phyloP scores from a whole-genome alignment of 179 eudicot species.

The Silene noctiflora region DNA sequence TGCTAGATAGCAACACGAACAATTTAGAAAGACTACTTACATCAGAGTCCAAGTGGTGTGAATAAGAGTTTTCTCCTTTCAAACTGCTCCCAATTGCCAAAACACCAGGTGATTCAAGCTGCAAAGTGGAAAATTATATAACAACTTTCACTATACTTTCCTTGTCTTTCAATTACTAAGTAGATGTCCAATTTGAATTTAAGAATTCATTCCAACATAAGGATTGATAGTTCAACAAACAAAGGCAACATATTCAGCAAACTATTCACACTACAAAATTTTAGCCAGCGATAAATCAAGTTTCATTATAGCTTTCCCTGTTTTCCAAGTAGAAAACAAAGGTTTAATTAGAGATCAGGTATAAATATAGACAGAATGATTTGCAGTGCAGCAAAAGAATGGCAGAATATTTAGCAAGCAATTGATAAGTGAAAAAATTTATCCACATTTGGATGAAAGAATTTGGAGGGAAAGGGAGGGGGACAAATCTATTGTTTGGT shows the following conservation, averaged over 20 bases:
- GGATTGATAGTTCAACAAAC: not conserved
- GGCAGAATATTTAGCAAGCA: too few species aligned
- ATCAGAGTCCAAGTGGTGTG: constrained; percentile 98
- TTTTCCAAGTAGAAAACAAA: too few species aligned
- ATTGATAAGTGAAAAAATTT: too few species aligned
- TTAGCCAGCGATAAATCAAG: not conserved
- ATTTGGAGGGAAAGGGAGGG: too few species aligned
- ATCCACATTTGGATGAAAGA: too few species aligned
- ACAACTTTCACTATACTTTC: not conserved
- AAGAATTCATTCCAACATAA: not conserved
- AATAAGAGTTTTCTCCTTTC: constrained; percentile 97
- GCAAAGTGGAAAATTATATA: constrained; percentile 24
- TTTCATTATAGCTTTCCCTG: too few species aligned
- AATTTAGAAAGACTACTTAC: constrained; percentile 37
- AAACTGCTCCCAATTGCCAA: constrained; percentile 96
- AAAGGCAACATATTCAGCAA: not conserved
- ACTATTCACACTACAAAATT: not conserved
- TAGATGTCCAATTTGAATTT: not conserved
- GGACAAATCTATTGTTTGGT: too few species aligned
- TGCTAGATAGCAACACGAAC: constrained; percentile 13
- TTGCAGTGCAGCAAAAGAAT: too few species aligned
- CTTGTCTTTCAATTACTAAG: not conserved
- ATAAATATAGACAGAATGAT: too few species aligned
- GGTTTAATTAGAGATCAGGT: too few species aligned
- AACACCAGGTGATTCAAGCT: constrained; percentile 97